Conservation (phyloP, 78 protist genomes). For the Tieghemostelium lacteum region DNA sequence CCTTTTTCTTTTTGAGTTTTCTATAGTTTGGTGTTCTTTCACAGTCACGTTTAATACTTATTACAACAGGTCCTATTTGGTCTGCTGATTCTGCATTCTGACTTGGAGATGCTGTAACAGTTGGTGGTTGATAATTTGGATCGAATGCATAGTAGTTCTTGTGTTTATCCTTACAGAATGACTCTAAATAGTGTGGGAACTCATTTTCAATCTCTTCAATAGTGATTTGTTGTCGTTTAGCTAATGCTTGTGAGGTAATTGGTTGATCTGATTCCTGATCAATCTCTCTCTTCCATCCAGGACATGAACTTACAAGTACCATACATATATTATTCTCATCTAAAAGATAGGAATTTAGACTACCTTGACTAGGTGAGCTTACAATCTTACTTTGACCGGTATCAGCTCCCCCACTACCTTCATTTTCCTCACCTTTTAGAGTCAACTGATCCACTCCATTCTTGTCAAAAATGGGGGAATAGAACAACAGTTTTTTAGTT, state of each 20-base stretch:
- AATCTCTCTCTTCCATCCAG: conserved; percentile 56
- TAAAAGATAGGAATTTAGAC: too few species aligned
- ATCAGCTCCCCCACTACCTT: not conserved
- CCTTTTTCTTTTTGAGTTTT: conserved; percentile 46
- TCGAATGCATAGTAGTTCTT: conserved; percentile 43
- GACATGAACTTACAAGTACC: not conserved
- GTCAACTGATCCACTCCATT: not conserved
- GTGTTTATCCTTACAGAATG: conserved; percentile 47
- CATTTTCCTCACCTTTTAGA: conserved; percentile 4
- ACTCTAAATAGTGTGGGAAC: conserved; percentile 37
- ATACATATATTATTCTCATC: not conserved
- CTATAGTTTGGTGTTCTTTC: conserved; percentile 36
- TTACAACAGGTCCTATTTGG: conserved; percentile 46
- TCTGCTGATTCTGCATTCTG: not conserved
- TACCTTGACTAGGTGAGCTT: not conserved
- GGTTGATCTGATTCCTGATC: not conserved
- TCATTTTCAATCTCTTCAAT: conserved; percentile 72
- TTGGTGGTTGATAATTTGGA: not conserved
- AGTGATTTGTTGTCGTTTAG: not conserved
- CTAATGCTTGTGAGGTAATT: not conserved
- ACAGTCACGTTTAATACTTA: conserved; percentile 60
- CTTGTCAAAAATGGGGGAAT: not conserved
- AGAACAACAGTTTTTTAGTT: conserved; percentile 42
- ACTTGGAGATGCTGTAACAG: not conserved
- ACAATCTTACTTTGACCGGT: not conserved